A percentile compares a stretch with the other conserved stretches of the same genome.
Evolutionary conservation across 805 yeast genomes (phyloP).

Genomic region (Blastobotrys robertii): DNA sequence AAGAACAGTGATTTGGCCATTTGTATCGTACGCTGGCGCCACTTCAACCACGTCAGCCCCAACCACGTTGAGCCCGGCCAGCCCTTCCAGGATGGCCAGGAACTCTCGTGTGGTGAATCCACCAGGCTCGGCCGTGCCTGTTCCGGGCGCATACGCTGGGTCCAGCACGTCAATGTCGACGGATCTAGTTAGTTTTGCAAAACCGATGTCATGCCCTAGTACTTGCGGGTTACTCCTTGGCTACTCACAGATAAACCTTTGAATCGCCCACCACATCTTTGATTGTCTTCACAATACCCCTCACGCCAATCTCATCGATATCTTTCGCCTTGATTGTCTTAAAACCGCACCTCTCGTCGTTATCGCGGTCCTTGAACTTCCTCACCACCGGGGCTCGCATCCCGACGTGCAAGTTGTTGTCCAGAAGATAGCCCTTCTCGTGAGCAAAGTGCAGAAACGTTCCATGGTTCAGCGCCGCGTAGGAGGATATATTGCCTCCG

Average conservation of each 20-base stretch:
- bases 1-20: slow-evolving; percentile 43
- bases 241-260: slow-evolving; percentile 41
- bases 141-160: slow-evolving; percentile 43
- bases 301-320: slow-evolving; percentile 51
- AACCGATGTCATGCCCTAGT: neutral
- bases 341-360: slow-evolving; percentile 56
- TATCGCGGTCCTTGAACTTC: slow-evolving; percentile 40
- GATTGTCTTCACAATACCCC: slow-evolving; percentile 44
- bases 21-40: slow-evolving; percentile 51
- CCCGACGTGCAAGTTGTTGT: slow-evolving; percentile 49
- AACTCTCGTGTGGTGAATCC: slow-evolving; percentile 46
- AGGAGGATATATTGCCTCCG: slow-evolving; percentile 54
- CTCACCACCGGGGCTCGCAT: slow-evolving; percentile 52
- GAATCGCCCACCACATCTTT: slow-evolving; percentile 44
- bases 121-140: slow-evolving; percentile 46
- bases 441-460: slow-evolving; percentile 62
- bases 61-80: slow-evolving; percentile 50
- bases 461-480: slow-evolving; percentile 56
- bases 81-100: slow-evolving; percentile 45
- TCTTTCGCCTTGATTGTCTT: slow-evolving; percentile 57
- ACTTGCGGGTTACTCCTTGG: neutral
- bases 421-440: slow-evolving; percentile 47
- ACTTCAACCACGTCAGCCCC: slow-evolving; percentile 76
- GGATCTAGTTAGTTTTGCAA: neutral
- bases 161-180: slow-evolving; percentile 45